phyloP scores from a whole-genome alignment of 257 asterid species.

The Ballota nigra region DNA sequence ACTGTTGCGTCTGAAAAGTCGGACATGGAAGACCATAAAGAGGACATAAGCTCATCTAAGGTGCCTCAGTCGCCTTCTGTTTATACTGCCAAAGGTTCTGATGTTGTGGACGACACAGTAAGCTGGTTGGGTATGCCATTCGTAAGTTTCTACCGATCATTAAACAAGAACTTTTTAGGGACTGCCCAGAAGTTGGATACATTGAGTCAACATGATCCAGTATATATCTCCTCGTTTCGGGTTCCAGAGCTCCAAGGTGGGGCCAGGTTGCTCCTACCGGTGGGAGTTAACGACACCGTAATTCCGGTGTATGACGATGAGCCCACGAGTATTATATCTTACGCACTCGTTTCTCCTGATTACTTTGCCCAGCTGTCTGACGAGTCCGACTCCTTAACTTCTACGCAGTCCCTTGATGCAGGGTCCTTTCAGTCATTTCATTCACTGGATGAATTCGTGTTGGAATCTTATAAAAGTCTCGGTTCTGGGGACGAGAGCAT shows the following conservation, averaged over 20 bases:
- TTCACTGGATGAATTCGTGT: conserved; percentile 56
- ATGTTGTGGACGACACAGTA: conserved; percentile 47
- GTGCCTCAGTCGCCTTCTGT: conserved; percentile 36
- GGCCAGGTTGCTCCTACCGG: conserved; percentile 62
- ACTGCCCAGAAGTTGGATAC: conserved; percentile 59
- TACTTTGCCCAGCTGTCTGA: conserved; percentile 55
- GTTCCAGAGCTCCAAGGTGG: conserved; percentile 69
- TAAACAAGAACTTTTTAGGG: conserved; percentile 57
- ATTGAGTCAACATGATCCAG: conserved; percentile 55
- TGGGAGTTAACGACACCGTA: conserved; percentile 69
- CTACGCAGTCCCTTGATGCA: conserved; percentile 48
- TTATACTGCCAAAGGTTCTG: conserved; percentile 47
- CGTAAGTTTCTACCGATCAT: conserved; percentile 59
- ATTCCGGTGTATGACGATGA: conserved; percentile 90
- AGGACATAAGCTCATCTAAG: conserved; percentile 36
- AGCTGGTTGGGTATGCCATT: conserved; percentile 80
- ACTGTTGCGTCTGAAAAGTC: conserved; percentile 39
- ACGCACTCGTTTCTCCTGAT: conserved; percentile 64
- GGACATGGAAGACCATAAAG: conserved; percentile 48
- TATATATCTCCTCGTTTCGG: conserved; percentile 68
- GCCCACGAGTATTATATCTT: conserved; percentile 89
- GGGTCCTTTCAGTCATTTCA: conserved; percentile 47
- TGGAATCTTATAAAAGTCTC: conserved; percentile 60
- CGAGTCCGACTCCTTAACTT: conserved; percentile 48
- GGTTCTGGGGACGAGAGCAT: conserved; percentile 72